phyloP scores from a whole-genome alignment of 2,329 filamentous ascomycete genomes.

The Epicoccum sorghinum region DNA sequence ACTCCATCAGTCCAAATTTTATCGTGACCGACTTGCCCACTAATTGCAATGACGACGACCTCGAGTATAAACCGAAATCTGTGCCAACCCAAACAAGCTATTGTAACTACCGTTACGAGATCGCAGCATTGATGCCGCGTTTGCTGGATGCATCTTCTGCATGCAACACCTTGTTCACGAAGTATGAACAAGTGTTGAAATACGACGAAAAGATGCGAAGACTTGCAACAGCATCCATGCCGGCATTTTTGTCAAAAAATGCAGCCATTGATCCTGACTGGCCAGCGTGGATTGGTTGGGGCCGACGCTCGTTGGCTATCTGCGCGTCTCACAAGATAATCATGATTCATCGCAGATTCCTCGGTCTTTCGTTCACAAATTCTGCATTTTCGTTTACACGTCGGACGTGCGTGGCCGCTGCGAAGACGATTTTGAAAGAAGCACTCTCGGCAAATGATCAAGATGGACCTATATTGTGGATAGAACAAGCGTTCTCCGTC shows the following conservation, averaged over 20 bases:
- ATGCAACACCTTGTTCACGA: conserved; percentile 48
- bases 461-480: conserved; percentile 48
- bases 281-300: conserved; percentile 49
- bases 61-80: conserved; percentile 8
- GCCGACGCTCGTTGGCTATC: conserved; percentile 45
- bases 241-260: conserved; percentile 41
- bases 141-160: conserved; percentile 44
- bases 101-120: conserved; percentile 45
- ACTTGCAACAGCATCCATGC: conserved; percentile 43
- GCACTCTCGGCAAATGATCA: conserved; percentile 40
- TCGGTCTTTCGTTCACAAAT: conserved; percentile 48
- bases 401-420: conserved; percentile 49
- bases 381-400: conserved; percentile 48
- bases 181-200: conserved; percentile 50
- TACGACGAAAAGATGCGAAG: conserved; percentile 47
- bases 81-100: conserved; percentile 44
- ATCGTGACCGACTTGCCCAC: conserved; percentile 35
- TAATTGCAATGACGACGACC: conserved; percentile 45
- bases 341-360: conserved; percentile 51
- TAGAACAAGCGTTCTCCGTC: conserved; percentile 51
- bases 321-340: conserved; percentile 50
- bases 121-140: conserved; percentile 47
- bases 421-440: conserved; percentile 50
- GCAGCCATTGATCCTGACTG: conserved; percentile 38
- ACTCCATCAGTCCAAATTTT: conserved; percentile 42